Base-by-base conservation (phyloP, 163 green algal genomes). In the Volvox carteri region DNA sequence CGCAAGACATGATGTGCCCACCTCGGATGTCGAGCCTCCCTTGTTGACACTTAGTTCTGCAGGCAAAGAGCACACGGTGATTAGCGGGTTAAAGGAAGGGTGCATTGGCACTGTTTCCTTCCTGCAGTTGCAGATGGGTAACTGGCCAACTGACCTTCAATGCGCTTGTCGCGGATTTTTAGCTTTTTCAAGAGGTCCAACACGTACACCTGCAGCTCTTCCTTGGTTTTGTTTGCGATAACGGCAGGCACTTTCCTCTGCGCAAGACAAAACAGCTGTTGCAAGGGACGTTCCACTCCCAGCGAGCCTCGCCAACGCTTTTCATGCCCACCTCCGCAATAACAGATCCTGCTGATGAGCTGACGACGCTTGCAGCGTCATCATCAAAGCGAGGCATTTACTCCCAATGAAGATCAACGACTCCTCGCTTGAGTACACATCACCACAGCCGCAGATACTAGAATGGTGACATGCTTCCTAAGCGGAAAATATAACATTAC, bases 161-260 rank as follows among this genome's bases (percentile, higher is more conserved):
- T 90, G 2, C 68, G 87, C 54, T 89, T 93, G 79, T 93, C 87
- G 8, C 80, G 76, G 37, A 90, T 78, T 65, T 94, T 93, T 21
- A 94, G 85, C 50, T 91, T 92, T 44, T 92, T 92, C 14, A 93
- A 85, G 25, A 92, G 56, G 28, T 92, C 87, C 12, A 94, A 9
- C 3, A 90, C 76, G 56, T 92, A 88, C 18, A 41, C 35, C 33
- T 93, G 78, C 3, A 94, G 85, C 81, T 94, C 92, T 4, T 90
- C 90, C 37, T 88, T 88, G 28, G 52, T 89, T 50, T 94, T 94
- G 70, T 16, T 62, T 0, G 87, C 60, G 46, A 94, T 91, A 33
- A 86, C 88, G 9, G 90, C 85, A 6, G 90, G 90, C 1, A 93
- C 52, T 54, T 89, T 89, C 1, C 23, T 73, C 83, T 81, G 83